Evolutionary conservation across 1,284 basidiomycete species (phyloP), one percentile per base, ranked within the genome.

Genomic region (Apiotrichum akiyoshidainum): DNA sequence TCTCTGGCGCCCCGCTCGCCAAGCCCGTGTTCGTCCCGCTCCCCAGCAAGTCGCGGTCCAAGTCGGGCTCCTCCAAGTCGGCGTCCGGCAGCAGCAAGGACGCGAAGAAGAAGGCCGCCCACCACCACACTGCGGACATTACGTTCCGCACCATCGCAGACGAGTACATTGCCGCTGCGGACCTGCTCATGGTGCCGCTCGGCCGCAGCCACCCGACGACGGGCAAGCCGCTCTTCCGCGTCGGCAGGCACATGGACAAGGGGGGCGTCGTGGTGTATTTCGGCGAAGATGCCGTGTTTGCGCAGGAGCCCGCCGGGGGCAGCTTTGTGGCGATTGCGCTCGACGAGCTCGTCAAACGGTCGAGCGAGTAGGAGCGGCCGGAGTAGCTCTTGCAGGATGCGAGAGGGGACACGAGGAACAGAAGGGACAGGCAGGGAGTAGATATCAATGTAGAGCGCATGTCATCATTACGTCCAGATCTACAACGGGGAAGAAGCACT

Each of bases 131-230:
- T 84, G 64, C 87, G 84, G 80, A 89, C 26, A 77, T 95, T 66
- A 93, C 92, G 0, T 98, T 99, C 85, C 84, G 88, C 5, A 83
- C 86, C 9, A 87, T 99, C 55, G 90, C 93, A 46, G 92, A 97
- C 73, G 93, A 97, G 35, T 86, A 82, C 66, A 88, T 89, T 3
- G 85, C 90, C 1, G 78, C 84, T 22, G 86, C 89, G 72, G 93
- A 99, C 77, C 78, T 99, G 64, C 76, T 99, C 55, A 88, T 99
- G 73, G 81, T 97, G 47, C 90, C 92, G 2, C 86, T 87, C 5
- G 91, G 92, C 5, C 84, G 84, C 53, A 88, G 86, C 14, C 89
- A 97, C 64, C 86, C 88, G 64, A 81, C 79, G 46, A 91, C 90
- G 12, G 85, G 93, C 50, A 89, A 93, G 83, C 88, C 89, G 6